Percentiles rank a stretch among this genome's conserved stretches.
Conservation (phyloP, 441 rosid species). For the Flueggea neowawraea region DNA sequence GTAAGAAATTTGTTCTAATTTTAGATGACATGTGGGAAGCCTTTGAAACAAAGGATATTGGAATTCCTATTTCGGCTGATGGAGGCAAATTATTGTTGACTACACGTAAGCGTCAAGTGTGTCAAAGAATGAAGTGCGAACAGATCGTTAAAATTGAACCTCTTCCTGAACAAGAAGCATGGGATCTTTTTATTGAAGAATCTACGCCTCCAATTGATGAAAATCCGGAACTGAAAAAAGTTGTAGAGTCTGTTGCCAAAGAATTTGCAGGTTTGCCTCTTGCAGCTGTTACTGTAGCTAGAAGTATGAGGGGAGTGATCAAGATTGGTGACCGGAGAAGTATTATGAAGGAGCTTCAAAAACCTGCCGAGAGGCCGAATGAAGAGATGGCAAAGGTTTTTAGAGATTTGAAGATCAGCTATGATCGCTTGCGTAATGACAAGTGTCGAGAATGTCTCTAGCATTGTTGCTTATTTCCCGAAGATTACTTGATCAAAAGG, state of each 20-base stretch:
- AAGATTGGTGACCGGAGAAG: conserved; percentile 4
- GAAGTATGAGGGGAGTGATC: conserved; percentile 3
- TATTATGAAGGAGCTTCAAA: background rate
- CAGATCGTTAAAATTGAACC: background rate
- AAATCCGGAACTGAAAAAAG: background rate
- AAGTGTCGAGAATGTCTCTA: too few relatives aligned
- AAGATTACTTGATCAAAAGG: too few relatives aligned
- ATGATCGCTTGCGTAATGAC: background rate
- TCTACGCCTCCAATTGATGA: background rate
- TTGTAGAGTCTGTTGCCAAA: background rate
- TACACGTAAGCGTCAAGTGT: background rate
- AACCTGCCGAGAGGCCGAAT: too few relatives aligned
- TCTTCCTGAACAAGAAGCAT: conserved; percentile 6
- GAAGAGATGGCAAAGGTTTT: too few relatives aligned
- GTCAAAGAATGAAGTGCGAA: conserved; percentile 9
- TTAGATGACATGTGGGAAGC: conserved; percentile 15
- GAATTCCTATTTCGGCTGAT: conserved; percentile 5
- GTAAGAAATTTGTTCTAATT: conserved; percentile 10
- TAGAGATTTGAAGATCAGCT: conserved; percentile 9
- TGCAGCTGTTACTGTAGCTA: conserved; percentile 1
- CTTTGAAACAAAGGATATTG: conserved; percentile 3
- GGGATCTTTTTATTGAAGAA: background rate
- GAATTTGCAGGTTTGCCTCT: conserved; percentile 10
- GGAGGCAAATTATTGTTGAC: conserved; percentile 2
- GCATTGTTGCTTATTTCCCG: too few relatives aligned